Percentiles rank a stretch among this genome's conserved stretches.
These are phyloP conservation scores for Podaxis rugospora DNA, from an alignment of 768 basidiomycete genomes.

Conservation along the genomic window DNA sequence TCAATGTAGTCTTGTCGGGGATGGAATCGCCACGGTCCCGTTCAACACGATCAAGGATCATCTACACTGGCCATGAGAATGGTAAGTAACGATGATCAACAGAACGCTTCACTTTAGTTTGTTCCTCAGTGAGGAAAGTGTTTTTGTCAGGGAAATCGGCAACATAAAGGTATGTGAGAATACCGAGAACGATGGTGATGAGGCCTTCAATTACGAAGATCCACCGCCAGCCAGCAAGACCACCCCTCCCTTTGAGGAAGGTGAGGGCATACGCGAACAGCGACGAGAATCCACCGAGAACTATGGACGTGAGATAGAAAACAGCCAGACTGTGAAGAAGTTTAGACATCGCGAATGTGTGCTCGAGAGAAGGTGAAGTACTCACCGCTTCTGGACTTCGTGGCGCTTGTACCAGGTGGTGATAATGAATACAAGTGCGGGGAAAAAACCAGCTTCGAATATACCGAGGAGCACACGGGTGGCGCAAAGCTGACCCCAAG, in stretches of 20 bases:
- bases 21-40: conserved; percentile 34
- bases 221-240: conserved; percentile 32
- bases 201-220: conserved; percentile 32
- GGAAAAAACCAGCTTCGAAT: conserved; percentile 38
- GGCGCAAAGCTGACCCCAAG: conserved; percentile 22
- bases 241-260: conserved; percentile 22
- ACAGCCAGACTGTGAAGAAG: conserved; percentile 20
- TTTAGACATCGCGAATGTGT: background rate
- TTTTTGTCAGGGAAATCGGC: conserved; percentile 32
- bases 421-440: conserved; percentile 35
- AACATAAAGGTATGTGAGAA: conserved; percentile 26
- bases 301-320: conserved; percentile 28
- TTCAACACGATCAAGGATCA: conserved; percentile 29
- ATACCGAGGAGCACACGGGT: conserved; percentile 24
- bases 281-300: conserved; percentile 25
- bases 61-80: conserved; percentile 13
- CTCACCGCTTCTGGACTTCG: conserved; percentile 35
- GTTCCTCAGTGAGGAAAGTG: conserved; percentile 29
- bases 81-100: background rate
- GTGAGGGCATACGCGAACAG: conserved; percentile 27
- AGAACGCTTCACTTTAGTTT: conserved; percentile 25
- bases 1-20: conserved; percentile 26
- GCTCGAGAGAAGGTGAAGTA: conserved; percentile 1
- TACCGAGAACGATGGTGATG: conserved; percentile 25
- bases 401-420: conserved; percentile 39